A percentile compares a stretch with the other conserved stretches of the same genome.
These are phyloP conservation scores for Pontederia crassipes DNA, from an alignment of 176 grass and related monocot genomes.

Conservation along the genomic window DNA sequence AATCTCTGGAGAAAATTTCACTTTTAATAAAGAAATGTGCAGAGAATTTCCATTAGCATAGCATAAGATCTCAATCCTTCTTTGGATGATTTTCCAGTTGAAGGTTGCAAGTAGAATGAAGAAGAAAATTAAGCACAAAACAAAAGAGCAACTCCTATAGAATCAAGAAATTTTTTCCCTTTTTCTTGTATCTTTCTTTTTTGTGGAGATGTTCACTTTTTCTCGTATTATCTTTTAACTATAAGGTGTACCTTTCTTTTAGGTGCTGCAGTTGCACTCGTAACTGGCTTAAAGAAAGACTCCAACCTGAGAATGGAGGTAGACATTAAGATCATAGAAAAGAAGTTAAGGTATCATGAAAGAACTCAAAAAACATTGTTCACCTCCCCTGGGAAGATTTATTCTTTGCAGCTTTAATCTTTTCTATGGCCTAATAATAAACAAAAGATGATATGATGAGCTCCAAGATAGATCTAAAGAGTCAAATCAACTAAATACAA, in stretches of 20 bases:
- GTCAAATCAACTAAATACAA: conserved; percentile 11
- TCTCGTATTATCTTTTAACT: background rate
- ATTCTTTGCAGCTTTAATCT: conserved; percentile 61
- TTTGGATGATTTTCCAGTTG: no score
- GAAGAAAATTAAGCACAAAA: no score
- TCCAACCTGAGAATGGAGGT: conserved; percentile 29
- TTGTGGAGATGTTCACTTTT: no score
- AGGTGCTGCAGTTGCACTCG: background rate
- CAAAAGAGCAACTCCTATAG: no score
- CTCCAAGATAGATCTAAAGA: conserved; percentile 19
- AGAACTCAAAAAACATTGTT: conserved; percentile 21
- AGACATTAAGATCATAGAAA: background rate
- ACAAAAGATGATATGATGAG: conserved; percentile 13
- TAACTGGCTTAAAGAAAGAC: conserved; percentile 39
- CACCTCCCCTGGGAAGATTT: conserved; percentile 48
- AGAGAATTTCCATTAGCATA: no score
- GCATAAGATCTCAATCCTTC: no score
- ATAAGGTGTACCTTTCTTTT: conserved; percentile 12
- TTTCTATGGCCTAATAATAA: conserved; percentile 67
- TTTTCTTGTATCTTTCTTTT: no score
- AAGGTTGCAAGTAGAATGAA: no score
- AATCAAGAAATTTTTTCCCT: background rate
- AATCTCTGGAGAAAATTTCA: no score
- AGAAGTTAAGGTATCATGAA: conserved; percentile 1
- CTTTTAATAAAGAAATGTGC: no score